Evolutionary conservation across 139 green algal species (phyloP).

Genomic region (Chlorella sp.): DNA sequence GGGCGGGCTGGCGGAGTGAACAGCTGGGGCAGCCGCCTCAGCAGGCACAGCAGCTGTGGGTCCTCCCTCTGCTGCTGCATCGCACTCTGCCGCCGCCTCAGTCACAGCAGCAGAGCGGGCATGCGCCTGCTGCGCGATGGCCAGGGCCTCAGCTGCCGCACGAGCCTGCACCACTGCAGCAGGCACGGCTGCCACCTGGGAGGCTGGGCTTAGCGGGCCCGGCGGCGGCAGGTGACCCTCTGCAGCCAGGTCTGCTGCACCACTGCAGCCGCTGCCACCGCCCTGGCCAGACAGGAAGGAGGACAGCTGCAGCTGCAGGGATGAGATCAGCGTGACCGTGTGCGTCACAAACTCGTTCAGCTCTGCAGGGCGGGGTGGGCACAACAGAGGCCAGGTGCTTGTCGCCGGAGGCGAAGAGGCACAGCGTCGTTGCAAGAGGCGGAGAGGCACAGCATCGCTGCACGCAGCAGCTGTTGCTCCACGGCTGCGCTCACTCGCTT

Average conservation of each 20-base stretch:
- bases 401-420: neutral
- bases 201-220: neutral
- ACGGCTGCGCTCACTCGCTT: too few relatives aligned
- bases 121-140: neutral
- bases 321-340: neutral
- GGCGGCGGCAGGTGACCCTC: too few relatives aligned
- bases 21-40: neutral
- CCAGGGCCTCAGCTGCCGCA: neutral
- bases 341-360: neutral
- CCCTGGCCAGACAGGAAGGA: neutral
- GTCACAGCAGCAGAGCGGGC: neutral
- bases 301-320: neutral
- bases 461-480: too few relatives aligned
- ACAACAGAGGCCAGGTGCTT: neutral
- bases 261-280: neutral
- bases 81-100: neutral
- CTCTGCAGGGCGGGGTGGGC: neutral
- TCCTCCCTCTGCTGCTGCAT: neutral
- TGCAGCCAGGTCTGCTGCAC: neutral
- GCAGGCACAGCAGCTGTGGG: neutral
- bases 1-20: neutral
- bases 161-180: constrained; percentile 3
- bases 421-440: too few relatives aligned
- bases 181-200: neutral
- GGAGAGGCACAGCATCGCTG: too few relatives aligned